Evolutionary conservation across 1,284 basidiomycete genomes (phyloP), one percentile per base, ranked within the genome.

Genomic region (Meira nashicola): DNA sequence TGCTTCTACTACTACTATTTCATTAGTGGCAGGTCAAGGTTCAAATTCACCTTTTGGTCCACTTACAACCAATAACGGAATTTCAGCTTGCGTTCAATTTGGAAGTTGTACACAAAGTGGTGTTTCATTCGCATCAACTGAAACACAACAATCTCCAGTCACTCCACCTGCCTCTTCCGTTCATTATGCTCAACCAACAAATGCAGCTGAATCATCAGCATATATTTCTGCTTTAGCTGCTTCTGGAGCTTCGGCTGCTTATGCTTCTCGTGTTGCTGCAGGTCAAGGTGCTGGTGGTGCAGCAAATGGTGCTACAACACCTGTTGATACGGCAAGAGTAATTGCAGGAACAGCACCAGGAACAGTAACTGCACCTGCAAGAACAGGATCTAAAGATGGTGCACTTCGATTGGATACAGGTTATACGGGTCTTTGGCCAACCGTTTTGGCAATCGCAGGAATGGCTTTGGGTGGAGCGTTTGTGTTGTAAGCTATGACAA

Each of bases 51-150:
- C 28, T 33, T 33, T 48, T 12, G 50, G 50, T 21, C 50, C 50
- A 39, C 7, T 53, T 4, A 53, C 50, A 25, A 53, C 50, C 2
- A 53, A 53, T 33, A 53, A 53, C 23, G 50, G 50, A 15, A 33
- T 53, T 17, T 39, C 50, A 12, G 50, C 50, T 41, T 53, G 50
- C 28, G 37, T 53, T 37, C 50, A 53, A 53, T 53, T 7, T 41
- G 50, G 50, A 14, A 38, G 28, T 23, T 53, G 50, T 53, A 25
- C 17, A 33, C 4, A 23, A 21, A 21, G 11, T 53, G 23, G 14
- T 33, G n/a, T 38, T 2, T 15, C 12, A 33, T 28, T 41, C 19
- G 17, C 14, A 14, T 19, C 39, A 12, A 53, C 50, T 38, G 50
- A 53, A 25, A 53, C 19, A 17, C 50, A 53, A 25, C 50, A 37